Conservation (phyloP, 1,284 basidiomycete genomes). For the Ganoderma lucidum region DNA sequence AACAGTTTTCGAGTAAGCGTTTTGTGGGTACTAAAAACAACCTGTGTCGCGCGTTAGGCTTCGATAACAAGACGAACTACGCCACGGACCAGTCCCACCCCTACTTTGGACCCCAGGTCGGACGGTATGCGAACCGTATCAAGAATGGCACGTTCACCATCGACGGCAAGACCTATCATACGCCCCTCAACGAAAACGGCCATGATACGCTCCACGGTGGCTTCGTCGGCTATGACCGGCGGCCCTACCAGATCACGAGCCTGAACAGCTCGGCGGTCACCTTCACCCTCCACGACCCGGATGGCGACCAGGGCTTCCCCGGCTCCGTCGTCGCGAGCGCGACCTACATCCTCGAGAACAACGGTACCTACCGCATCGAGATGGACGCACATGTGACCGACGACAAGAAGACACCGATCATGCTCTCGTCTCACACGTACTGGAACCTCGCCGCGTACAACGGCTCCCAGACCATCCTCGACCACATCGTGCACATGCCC, state of each 20-base stretch:
- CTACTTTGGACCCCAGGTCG: slow-evolving; percentile 57
- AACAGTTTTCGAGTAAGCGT: no score
- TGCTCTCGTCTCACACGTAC: slow-evolving; percentile 63
- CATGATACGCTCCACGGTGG: slow-evolving; percentile 59
- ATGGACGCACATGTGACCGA: slow-evolving; percentile 7
- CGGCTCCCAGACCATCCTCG: slow-evolving; percentile 51
- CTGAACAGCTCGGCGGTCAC: slow-evolving; percentile 53
- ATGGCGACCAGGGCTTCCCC: slow-evolving; percentile 61
- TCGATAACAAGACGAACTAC: slow-evolving; percentile 40
- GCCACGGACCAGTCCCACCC: slow-evolving; percentile 50
- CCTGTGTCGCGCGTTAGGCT: slow-evolving; percentile 4
- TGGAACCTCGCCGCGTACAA: slow-evolving; percentile 67
- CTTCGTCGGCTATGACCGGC: slow-evolving; percentile 59
- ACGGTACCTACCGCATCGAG: slow-evolving; percentile 38
- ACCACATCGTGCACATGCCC: slow-evolving; percentile 53
- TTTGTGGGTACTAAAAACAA: background rate
- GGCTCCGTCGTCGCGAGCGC: slow-evolving; percentile 57
- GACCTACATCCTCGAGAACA: slow-evolving; percentile 57
- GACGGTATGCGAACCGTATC: slow-evolving; percentile 61
- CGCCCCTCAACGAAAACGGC: slow-evolving; percentile 57
- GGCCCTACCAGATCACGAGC: slow-evolving; percentile 58
- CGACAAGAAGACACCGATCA: slow-evolving; percentile 59
- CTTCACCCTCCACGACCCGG: slow-evolving; percentile 55
- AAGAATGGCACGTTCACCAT: slow-evolving; percentile 65
- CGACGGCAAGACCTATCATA: slow-evolving; percentile 58